These are phyloP conservation scores for Fragaria vesca DNA, from an alignment of 306 rosid species.

Conservation along the genomic window DNA sequence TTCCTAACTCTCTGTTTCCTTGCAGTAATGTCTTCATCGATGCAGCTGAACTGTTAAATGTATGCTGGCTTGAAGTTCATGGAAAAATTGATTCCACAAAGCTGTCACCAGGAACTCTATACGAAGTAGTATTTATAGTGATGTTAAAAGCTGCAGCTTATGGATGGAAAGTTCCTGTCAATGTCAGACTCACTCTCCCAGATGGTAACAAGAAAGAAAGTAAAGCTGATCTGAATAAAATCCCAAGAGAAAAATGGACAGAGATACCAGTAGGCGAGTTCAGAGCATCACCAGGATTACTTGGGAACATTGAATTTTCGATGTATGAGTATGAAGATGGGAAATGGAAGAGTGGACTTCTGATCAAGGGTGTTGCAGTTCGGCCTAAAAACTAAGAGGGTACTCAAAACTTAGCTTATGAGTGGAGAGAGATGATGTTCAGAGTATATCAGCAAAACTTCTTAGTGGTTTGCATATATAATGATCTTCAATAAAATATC, in stretches of 20 bases:
- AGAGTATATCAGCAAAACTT: not conserved
- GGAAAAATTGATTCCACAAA: conserved; percentile 56
- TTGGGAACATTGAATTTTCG: conserved; percentile 48
- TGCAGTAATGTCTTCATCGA: conserved; percentile 54
- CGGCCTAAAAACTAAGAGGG: conserved; percentile 38
- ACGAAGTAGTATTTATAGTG: conserved; percentile 47
- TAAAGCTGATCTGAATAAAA: conserved; percentile 35
- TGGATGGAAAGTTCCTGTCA: conserved; percentile 73
- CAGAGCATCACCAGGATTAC: conserved; percentile 26
- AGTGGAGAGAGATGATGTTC: not conserved
- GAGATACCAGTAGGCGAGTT: conserved; percentile 60
- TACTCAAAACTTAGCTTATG: not conserved
- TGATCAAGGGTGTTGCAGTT: conserved; percentile 56
- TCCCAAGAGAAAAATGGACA: conserved; percentile 40
- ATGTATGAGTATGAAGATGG: conserved; percentile 55
- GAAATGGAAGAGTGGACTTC: conserved; percentile 70
- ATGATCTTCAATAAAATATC: not conserved
- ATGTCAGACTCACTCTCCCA: conserved; percentile 51
- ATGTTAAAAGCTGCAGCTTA: conserved; percentile 47
- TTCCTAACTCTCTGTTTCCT: not conserved
- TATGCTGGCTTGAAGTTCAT: conserved; percentile 70
- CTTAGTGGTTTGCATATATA: not conserved
- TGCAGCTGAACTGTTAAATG: conserved; percentile 49
- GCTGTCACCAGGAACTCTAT: conserved; percentile 54
- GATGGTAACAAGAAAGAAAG: conserved; percentile 47